Percentiles rank a stretch among this genome's conserved stretches.
Conservation (phyloP, 805 yeast genomes). For the Myxozyma mucilagina region DNA sequence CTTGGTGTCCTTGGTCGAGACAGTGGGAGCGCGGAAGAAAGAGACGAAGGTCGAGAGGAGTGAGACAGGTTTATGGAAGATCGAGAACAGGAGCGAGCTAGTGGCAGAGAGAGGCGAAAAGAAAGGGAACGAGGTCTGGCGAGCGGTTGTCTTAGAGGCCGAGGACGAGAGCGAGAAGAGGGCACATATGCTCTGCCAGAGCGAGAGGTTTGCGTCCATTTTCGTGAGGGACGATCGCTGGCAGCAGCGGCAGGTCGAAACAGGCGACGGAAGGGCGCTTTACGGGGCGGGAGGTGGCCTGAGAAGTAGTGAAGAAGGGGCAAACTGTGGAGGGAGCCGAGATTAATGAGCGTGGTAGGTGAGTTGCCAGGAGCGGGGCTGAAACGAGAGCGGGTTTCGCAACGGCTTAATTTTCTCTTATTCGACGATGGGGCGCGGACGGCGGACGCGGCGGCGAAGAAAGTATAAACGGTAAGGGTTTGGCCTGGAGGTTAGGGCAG, state of each 20-base stretch:
- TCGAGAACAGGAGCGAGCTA: neutral
- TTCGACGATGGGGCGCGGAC: too few species aligned
- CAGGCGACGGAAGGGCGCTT: too few species aligned
- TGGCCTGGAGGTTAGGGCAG: too few species aligned
- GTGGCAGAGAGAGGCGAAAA: conserved; percentile 10
- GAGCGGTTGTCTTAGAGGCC: too few species aligned
- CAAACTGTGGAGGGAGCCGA: neutral
- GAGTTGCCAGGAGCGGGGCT: neutral
- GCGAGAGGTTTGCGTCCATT: conserved; percentile 2
- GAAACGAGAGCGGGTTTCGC: too few species aligned
- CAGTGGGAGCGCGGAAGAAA: neutral
- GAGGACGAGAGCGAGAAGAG: neutral
- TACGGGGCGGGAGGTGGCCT: neutral
- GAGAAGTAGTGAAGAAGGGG: neutral
- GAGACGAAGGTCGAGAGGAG: conserved; percentile 3
- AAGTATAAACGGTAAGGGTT: too few species aligned
- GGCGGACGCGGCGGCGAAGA: too few species aligned
- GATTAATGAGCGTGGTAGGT: neutral
- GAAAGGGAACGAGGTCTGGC: neutral
- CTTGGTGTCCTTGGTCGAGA: neutral
- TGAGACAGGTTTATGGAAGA: conserved; percentile 2
- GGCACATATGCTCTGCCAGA: conserved; percentile 5
- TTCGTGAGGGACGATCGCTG: neutral
- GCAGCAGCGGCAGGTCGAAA: neutral
- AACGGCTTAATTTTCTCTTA: too few species aligned